These are phyloP conservation scores for Mycena latifolia DNA, from an alignment of 768 basidiomycete genomes.

Conservation along the genomic window DNA sequence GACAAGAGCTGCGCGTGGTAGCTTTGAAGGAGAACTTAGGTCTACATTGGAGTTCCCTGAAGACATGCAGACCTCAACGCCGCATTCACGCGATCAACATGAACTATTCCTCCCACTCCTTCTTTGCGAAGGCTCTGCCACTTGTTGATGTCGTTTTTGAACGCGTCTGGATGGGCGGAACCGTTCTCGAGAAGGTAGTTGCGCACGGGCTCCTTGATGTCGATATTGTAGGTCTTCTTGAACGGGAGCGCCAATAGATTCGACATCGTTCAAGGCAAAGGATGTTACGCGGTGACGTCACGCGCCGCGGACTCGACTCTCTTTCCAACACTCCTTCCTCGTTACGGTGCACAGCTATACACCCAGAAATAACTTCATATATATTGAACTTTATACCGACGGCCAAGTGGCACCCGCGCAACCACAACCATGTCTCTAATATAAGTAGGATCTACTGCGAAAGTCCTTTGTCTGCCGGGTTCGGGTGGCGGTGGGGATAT, in stretches of 20 bases:
- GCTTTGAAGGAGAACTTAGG: conserved; percentile 53
- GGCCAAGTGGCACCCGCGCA: too few relatives aligned
- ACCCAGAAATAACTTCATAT: too few relatives aligned
- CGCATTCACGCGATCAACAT: conserved; percentile 66
- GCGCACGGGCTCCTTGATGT: conserved; percentile 67
- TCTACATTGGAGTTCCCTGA: neutral
- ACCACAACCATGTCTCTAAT: too few relatives aligned
- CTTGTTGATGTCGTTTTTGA: conserved; percentile 78
- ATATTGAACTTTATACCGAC: too few relatives aligned
- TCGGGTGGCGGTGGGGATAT: too few relatives aligned
- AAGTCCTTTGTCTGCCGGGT: too few relatives aligned
- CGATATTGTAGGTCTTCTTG: conserved; percentile 74
- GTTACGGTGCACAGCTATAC: too few relatives aligned
- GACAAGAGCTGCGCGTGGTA: conserved; percentile 94
- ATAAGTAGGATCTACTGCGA: too few relatives aligned
- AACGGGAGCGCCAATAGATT: conserved; percentile 82
- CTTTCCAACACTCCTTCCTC: too few relatives aligned
- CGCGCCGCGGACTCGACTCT: neutral
- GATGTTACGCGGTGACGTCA: conserved; percentile 4
- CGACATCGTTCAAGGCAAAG: conserved; percentile 61
- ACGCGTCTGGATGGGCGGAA: conserved; percentile 87
- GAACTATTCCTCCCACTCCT: conserved; percentile 60
- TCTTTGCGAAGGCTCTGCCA: conserved; percentile 80
- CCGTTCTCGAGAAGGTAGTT: conserved; percentile 77
- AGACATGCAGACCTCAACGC: conserved; percentile 66